phyloP scores from a whole-genome alignment of 805 yeast genomes.

The Clavispora phyllophila region DNA sequence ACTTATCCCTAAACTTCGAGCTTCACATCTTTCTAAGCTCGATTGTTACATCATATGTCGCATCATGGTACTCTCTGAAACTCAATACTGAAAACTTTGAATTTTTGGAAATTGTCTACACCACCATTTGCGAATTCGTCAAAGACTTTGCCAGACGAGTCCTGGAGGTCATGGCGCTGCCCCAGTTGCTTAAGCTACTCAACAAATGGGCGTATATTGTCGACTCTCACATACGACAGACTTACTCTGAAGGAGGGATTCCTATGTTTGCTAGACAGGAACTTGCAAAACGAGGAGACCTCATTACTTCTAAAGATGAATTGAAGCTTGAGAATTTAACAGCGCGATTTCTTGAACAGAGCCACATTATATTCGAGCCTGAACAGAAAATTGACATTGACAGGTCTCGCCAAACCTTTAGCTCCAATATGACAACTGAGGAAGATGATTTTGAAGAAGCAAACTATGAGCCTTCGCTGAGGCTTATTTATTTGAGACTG shows the following conservation, averaged over 20 bases:
- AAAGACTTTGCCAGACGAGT: constrained; percentile 9
- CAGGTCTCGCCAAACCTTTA: not conserved
- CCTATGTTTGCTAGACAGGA: constrained; percentile 1
- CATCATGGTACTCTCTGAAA: constrained; percentile 15
- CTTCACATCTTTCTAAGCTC: constrained; percentile 34
- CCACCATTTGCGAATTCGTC: constrained; percentile 11
- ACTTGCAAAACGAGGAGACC: not conserved
- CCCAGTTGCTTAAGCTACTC: constrained; percentile 13
- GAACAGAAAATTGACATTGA: not conserved
- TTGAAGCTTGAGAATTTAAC: not conserved
- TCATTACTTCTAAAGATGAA: not conserved
- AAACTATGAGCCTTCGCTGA: too few species aligned
- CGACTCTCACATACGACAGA: constrained; percentile 8
- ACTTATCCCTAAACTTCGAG: constrained; percentile 26
- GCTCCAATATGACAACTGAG: not conserved
- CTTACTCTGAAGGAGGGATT: constrained; percentile 2
- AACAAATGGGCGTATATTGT: constrained; percentile 19
- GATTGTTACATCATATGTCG: constrained; percentile 16
- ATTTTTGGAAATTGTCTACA: constrained; percentile 11
- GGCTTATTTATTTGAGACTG: constrained; percentile 4
- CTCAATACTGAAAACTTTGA: constrained; percentile 15
- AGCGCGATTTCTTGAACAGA: constrained; percentile 1
- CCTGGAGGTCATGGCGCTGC: constrained; percentile 9
- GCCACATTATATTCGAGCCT: constrained; percentile 9
- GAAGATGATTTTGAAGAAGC: not conserved